Evolutionary conservation across 2,329 filamentous ascomycete genomes (phyloP).

Genomic region (Pseudovirgaria hyperparasitica): DNA sequence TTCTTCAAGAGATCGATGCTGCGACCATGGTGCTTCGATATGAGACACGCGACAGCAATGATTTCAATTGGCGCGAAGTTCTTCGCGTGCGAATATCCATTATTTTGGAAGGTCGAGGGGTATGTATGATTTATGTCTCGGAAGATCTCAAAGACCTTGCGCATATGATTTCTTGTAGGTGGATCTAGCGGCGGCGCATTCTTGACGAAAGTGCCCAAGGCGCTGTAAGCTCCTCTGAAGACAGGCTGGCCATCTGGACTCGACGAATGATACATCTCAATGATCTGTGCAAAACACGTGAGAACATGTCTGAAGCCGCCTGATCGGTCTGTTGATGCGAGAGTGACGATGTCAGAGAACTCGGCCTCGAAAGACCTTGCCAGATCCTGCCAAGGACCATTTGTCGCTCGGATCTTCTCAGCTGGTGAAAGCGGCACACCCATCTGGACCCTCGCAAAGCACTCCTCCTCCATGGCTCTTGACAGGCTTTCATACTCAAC

Average conservation of each 20-base stretch:
- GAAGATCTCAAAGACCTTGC: constrained; percentile 19
- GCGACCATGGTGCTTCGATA: constrained; percentile 18
- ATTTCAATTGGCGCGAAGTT: constrained; percentile 26
- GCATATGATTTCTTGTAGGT: constrained; percentile 18
- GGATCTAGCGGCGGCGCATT: constrained; percentile 16
- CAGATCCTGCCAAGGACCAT: constrained; percentile 33
- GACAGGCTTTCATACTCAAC: constrained; percentile 30
- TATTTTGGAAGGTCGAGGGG: constrained; percentile 17
- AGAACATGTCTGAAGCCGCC: constrained; percentile 22
- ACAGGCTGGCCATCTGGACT: constrained; percentile 12
- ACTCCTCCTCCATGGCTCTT: constrained; percentile 32
- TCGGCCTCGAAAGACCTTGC: constrained; percentile 29
- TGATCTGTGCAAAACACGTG: constrained; percentile 23
- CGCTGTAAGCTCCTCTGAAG: constrained; percentile 11
- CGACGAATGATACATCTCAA: constrained; percentile 18
- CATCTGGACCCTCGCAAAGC: constrained; percentile 35
- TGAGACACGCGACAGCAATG: constrained; percentile 19
- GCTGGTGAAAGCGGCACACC: constrained; percentile 32
- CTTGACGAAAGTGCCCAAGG: constrained; percentile 14
- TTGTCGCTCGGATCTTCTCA: constrained; percentile 34
- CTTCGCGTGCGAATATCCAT: constrained; percentile 12
- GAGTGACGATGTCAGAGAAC: constrained; percentile 25
- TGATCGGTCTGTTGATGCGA: constrained; percentile 16
- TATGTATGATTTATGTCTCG: constrained; percentile 14
- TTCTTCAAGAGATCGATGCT: constrained; percentile 16